These are phyloP conservation scores for Lodderomyces beijingensis DNA, from an alignment of 1,139 yeast genomes.

Conservation along the genomic window DNA sequence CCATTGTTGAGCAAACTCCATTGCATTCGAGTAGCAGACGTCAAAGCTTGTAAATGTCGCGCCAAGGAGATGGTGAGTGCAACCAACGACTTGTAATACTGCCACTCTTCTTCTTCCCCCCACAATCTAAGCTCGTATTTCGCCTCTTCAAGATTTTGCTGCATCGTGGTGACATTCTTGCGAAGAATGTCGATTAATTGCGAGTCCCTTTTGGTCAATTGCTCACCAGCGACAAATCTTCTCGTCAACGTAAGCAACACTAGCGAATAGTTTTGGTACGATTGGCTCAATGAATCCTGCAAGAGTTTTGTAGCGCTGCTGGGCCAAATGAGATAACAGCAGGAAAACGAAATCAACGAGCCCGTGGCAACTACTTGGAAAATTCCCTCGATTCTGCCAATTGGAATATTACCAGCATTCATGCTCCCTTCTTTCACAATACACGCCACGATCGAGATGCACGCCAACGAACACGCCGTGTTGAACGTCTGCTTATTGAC, in stretches of 20 bases:
- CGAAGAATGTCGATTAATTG: constrained; percentile 36
- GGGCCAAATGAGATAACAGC: constrained; percentile 66
- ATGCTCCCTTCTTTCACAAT: constrained; percentile 74
- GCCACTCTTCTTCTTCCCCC: constrained; percentile 57
- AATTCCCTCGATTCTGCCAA: constrained; percentile 51
- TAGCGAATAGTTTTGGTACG: constrained; percentile 51
- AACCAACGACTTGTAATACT: constrained; percentile 42
- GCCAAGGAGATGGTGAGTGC: constrained; percentile 49
- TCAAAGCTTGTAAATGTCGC: constrained; percentile 62
- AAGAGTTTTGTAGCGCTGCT: constrained; percentile 50
- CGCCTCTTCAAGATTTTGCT: constrained; percentile 53
- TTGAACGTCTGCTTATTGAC: constrained; percentile 68
- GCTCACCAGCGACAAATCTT: constrained; percentile 52
- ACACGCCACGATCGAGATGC: constrained; percentile 67
- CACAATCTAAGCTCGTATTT: constrained; percentile 51
- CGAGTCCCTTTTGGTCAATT: constrained; percentile 34
- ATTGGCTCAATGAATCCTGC: constrained; percentile 45
- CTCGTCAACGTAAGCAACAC: constrained; percentile 47
- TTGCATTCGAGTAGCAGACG: constrained; percentile 66
- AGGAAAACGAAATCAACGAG: constrained; percentile 50
- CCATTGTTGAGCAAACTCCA: constrained; percentile 41
- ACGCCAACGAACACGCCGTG: constrained; percentile 77
- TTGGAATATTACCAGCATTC: constrained; percentile 58
- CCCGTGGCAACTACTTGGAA: constrained; percentile 62
- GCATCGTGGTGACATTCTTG: constrained; percentile 35